A percentile compares a stretch with the other conserved stretches of the same genome.
These are phyloP conservation scores for Rhodotorula sp. DNA, from an alignment of 1,284 basidiomycete species.

Conservation along the genomic window DNA sequence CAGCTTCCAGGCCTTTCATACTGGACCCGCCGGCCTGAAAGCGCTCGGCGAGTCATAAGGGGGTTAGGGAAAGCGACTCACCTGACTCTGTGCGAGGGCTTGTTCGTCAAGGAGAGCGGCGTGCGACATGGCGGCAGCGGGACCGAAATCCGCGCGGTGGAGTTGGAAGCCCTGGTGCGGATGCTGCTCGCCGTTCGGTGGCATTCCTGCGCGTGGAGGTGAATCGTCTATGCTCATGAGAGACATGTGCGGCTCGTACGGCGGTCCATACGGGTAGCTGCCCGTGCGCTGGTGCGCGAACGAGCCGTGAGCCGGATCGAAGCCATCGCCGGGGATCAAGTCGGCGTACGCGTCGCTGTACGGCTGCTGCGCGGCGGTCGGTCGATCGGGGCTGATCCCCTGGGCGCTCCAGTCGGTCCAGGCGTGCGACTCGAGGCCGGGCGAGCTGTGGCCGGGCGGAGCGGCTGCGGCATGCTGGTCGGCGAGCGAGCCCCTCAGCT, in stretches of 20 bases:
- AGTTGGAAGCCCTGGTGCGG: background rate
- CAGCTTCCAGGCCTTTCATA: background rate
- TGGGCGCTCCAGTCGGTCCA: conserved; percentile 10
- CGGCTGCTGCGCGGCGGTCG: background rate
- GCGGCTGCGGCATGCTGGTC: background rate
- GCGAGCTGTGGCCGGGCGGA: background rate
- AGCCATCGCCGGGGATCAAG: conserved; percentile 5
- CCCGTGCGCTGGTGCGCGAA: background rate
- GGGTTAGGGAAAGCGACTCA: background rate
- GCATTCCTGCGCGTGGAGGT: background rate
- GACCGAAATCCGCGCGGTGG: background rate
- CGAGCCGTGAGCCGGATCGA: background rate
- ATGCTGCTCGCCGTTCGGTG: conserved; percentile 3
- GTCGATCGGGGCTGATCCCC: conserved; percentile 13
- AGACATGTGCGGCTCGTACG: background rate
- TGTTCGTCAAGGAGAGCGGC: background rate
- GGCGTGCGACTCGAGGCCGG: background rate
- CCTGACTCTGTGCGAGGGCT: background rate
- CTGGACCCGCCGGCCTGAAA: background rate
- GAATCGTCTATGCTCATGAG: conserved; percentile 2
- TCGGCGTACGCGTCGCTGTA: conserved; percentile 14
- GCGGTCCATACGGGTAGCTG: background rate
- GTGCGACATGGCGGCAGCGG: background rate
- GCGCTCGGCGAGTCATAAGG: background rate
- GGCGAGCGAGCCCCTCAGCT: conserved; percentile 2